A percentile compares a stretch with the other conserved stretches of the same genome.
Conservation (phyloP, 306 rosid species). For the Rosa rugosa region DNA sequence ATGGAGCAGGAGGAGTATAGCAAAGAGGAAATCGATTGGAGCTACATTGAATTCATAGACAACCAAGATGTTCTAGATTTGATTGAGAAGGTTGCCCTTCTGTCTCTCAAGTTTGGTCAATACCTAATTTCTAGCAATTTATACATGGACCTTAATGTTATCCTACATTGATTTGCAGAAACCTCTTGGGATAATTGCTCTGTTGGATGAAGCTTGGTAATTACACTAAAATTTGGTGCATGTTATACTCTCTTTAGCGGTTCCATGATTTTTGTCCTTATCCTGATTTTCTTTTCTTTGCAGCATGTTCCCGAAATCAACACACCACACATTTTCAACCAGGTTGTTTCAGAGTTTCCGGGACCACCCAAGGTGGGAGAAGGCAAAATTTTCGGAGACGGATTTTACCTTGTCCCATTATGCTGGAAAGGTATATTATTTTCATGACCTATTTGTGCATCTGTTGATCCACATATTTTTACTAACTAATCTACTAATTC, state of each 20-base stretch:
- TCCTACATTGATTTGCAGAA: slow-evolving; percentile 65
- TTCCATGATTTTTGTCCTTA: slow-evolving; percentile 34
- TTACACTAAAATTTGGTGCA: slow-evolving; percentile 48
- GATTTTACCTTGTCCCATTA: slow-evolving; percentile 90
- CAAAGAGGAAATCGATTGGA: slow-evolving; percentile 96
- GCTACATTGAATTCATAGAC: slow-evolving; percentile 97
- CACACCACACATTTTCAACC: slow-evolving; percentile 85
- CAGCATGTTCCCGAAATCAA: slow-evolving; percentile 98
- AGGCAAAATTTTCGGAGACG: slow-evolving; percentile 86
- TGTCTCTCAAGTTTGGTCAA: neutral
- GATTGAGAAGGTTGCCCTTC: slow-evolving; percentile 81
- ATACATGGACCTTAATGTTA: slow-evolving; percentile 31
- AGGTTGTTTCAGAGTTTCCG: slow-evolving; percentile 84
- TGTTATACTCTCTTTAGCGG: slow-evolving; percentile 22
- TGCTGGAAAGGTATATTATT: slow-evolving; percentile 88
- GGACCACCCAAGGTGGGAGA: slow-evolving; percentile 74
- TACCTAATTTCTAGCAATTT: neutral
- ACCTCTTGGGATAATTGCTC: slow-evolving; percentile 86
- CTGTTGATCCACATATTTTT: slow-evolving; percentile 12
- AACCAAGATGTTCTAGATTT: slow-evolving; percentile 96
- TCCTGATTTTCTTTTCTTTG: slow-evolving; percentile 48
- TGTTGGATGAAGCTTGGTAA: slow-evolving; percentile 98
- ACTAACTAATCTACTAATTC: slow-evolving; percentile 10
- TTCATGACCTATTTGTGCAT: slow-evolving; percentile 17
- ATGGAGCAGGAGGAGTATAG: slow-evolving; percentile 99